Evolutionary conservation across 371 early-diverging fungal genomes (phyloP), one percentile per base, ranked within the genome.

Genomic region (Mucor piriformis): DNA sequence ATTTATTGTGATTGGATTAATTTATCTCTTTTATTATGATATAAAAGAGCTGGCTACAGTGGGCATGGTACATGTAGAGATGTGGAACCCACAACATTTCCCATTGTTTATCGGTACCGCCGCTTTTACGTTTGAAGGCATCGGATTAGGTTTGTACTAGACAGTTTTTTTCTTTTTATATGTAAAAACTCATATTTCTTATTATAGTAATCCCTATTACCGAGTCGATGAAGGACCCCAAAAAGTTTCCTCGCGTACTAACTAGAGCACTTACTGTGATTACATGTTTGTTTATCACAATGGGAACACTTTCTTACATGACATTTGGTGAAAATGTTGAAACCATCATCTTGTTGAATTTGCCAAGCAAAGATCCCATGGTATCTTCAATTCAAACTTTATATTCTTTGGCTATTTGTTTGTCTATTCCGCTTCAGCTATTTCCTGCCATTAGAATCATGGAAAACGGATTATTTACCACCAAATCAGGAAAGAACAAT

Each of bases 71-170:
- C 77, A 86, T 42, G 77, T 92, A 1, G 66, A 73, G 5, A 65
- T 81, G 59, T 86, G 91, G 77, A 93, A 92, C 67, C 68, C 82
- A 20, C 64, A 80, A 11, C 79, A 84, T 55, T 92, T 92, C 63
- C 83, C 91, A 2, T 64, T 95, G 11, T 92, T 92, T 68, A 82
- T 95, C 52, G 95, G 95, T 25, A 93, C 94, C n/a, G 89, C 93
- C 63, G 86, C 92, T 23, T 95, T 92, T 69, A 91, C 94, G 0
- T 95, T 90, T 70, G 95, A 95, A 69, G 95, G 95, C 25, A 91
- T 93, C 67, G 92, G 95, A n/a, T 64, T 95, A 37, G 87, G 83
- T 73, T 79, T 54, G 53, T 34, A 0, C 0, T 18, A 8, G 34
- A 32, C 38, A 35, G 15, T 38, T 5, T n/a, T 38, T 5, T 38